Evolutionary conservation across 805 yeast species (phyloP).

Genomic region (Jamesozyma lodderae): DNA sequence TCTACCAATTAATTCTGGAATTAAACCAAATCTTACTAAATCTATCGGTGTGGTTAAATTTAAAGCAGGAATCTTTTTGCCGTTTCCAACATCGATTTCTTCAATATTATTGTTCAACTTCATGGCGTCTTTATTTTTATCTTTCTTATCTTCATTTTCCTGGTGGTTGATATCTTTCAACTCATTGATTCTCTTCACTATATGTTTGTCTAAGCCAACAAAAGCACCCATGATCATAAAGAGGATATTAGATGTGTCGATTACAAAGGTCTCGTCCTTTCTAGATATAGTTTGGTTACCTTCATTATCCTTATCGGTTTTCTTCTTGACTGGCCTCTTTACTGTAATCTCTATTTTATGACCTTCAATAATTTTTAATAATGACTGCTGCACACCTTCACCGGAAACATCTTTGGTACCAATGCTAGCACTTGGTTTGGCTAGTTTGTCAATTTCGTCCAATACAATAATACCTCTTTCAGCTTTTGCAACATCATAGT

Average conservation of each 20-base stretch:
- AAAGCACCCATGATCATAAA: slow-evolving; percentile 57
- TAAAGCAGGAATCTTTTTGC: slow-evolving; percentile 34
- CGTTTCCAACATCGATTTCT: slow-evolving; percentile 32
- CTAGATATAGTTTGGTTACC: slow-evolving; percentile 28
- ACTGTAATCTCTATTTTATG: slow-evolving; percentile 41
- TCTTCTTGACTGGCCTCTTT: slow-evolving; percentile 33
- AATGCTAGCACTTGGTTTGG: slow-evolving; percentile 38
- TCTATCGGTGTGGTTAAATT: slow-evolving; percentile 43
- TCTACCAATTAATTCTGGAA: slow-evolving; percentile 53
- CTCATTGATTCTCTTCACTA: slow-evolving; percentile 33
- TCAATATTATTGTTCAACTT: slow-evolving; percentile 26
- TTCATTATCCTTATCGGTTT: slow-evolving; percentile 16
- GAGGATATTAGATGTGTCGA: slow-evolving; percentile 48
- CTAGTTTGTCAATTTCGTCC: slow-evolving; percentile 51
- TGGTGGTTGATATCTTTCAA: slow-evolving; percentile 15
- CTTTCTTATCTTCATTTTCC: slow-evolving; percentile 3
- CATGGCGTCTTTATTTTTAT: slow-evolving; percentile 8
- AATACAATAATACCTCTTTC: slow-evolving; percentile 52
- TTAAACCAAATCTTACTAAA: slow-evolving; percentile 43
- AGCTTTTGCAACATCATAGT: slow-evolving; percentile 42
- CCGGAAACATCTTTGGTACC: slow-evolving; percentile 54
- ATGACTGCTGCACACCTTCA: slow-evolving; percentile 57
- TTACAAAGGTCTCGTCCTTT: slow-evolving; percentile 37
- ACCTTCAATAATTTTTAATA: slow-evolving; percentile 50
- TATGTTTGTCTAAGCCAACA: slow-evolving; percentile 45